These are phyloP conservation scores for Lonicera japonica DNA, from an alignment of 129 eudicot genomes.

Conservation along the genomic window DNA sequence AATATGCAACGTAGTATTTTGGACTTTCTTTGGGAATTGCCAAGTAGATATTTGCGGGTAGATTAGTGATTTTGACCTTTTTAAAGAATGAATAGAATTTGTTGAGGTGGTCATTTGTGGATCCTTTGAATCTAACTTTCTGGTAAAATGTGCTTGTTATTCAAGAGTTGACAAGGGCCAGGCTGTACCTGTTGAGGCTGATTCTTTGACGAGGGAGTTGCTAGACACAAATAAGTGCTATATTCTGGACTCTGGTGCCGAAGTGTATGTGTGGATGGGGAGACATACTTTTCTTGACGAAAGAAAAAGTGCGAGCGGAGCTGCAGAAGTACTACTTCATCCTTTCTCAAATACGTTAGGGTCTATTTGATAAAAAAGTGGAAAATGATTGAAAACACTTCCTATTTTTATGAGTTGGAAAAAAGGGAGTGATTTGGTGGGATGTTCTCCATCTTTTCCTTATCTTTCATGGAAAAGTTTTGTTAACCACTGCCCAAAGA, in stretches of 20 bases:
- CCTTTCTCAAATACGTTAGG: no score
- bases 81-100: not conserved
- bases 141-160: constrained; percentile 6
- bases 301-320: constrained; percentile 64
- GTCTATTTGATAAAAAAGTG: no score
- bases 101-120: not conserved
- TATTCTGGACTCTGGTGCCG: constrained; percentile 48
- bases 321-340: constrained; percentile 48
- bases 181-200: constrained; percentile 27
- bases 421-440: no score
- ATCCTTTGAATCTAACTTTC: not conserved
- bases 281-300: constrained; percentile 61
- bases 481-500: no score
- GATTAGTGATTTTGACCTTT: no score
- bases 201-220: constrained; percentile 47
- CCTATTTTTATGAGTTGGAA: no score
- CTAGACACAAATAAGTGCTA: constrained; percentile 55
- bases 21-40: no score
- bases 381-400: no score
- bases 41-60: no score
- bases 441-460: no score
- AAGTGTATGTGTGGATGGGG: constrained; percentile 76
- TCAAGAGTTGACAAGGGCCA: constrained; percentile 63
- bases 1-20: no score
- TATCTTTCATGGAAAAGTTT: no score